Base-by-base conservation (phyloP, 345 rosid species). In the Capsella bursapastoris region DNA sequence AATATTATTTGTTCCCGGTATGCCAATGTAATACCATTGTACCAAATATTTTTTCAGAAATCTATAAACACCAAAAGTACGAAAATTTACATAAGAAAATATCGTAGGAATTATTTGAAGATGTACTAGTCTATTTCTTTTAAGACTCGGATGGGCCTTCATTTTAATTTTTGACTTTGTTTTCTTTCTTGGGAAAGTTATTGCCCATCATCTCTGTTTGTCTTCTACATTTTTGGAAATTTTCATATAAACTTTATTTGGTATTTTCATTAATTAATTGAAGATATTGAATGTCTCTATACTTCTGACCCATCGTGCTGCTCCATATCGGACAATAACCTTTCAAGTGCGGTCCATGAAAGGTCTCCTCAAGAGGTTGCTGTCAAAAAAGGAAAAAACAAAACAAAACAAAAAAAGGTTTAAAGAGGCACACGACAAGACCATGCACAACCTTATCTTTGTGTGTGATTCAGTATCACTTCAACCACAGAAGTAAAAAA, bases 361-460 rank as follows among this genome's bases (percentile, higher is more conserved):
- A 69, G 73, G 67, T 69, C 63, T 15, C n/a, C 63, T 15, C n/a
- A 38, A 37, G 72, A 34, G 37, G 37, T 34, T 22, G 37, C 37
- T 34, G 37, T 34, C 37, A 34, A 34, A 34, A 18, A 18, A 18
- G 22, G 22, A 18, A 18, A 18, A 18, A 18, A 18, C 22, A 18
- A 18, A 18, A 18, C 22, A 18, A 18, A 18, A 18, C 22, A 34
- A 6, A 34, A 7, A 34, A 34, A 34, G 37, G 37, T 34, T 7
- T 15, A 9, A 28, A 37, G 62, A 38, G 31, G 57, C 44, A 22
- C 12, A 50, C 28, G 56, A 66, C 63, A 40, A 66, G 25, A 22
- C 25, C 37, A 6, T 34, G 37, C 62, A 68, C 45, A 55, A 55
- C 72, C 52, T 31, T 68, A 61, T 61, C 73, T 38, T 18, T 11